These are phyloP conservation scores for Fraxinus latifolia DNA, from an alignment of 305 asterid genomes.

Conservation along the genomic window DNA sequence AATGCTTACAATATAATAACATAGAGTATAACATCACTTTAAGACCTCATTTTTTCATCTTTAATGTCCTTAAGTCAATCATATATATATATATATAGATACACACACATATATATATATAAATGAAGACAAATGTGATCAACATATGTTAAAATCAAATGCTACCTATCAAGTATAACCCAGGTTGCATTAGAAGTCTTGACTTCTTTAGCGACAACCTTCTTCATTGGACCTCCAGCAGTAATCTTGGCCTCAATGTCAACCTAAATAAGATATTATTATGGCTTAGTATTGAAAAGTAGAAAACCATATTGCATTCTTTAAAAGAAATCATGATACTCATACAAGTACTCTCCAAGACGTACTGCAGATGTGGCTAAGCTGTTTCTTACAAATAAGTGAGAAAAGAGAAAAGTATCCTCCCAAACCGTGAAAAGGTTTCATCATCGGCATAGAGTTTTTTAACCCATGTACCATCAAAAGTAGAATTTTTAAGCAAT, in stretches of 20 bases:
- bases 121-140: neutral
- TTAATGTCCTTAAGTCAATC: neutral
- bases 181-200: conserved; percentile 48
- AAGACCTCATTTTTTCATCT: neutral
- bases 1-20: neutral
- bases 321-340: neutral
- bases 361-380: neutral
- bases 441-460: neutral
- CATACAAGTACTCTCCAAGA: neutral
- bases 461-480: neutral
- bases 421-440: neutral
- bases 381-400: neutral
- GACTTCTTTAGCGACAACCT: conserved; percentile 57
- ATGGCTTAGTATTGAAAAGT: neutral
- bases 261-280: conserved; percentile 36
- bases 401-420: neutral
- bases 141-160: neutral
- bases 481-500: neutral
- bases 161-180: conserved; percentile 67
- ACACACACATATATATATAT: neutral
- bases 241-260: conserved; percentile 60
- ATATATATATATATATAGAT: neutral
- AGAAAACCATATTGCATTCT: neutral
- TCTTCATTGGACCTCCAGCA: conserved; percentile 56
- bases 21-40: neutral